phyloP scores from a whole-genome alignment of 2,329 filamentous ascomycete genomes.

The Colletotrichum liriopes region DNA sequence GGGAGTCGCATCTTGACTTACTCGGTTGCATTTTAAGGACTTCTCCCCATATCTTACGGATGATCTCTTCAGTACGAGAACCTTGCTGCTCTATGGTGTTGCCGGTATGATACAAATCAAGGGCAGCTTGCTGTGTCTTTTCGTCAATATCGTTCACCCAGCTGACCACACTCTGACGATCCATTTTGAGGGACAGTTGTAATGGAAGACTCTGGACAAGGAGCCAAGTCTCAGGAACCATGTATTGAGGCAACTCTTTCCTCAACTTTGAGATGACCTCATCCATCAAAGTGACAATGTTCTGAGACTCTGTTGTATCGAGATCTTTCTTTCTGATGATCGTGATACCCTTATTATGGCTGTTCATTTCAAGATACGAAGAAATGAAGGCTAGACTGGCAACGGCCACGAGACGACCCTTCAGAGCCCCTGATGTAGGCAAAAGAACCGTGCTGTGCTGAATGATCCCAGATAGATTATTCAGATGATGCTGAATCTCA shows the following conservation, averaged over 20 bases:
- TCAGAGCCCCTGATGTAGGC: background rate
- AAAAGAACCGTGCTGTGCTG: slow-evolving; percentile 19
- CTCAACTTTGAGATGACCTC: background rate
- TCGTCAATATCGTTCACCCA: slow-evolving; percentile 27
- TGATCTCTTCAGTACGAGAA: slow-evolving; percentile 4
- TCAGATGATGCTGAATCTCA: slow-evolving; percentile 35
- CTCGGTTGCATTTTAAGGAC: slow-evolving; percentile 54
- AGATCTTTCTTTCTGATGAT: background rate
- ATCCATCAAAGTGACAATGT: background rate
- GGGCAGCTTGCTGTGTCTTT: background rate
- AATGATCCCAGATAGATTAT: background rate
- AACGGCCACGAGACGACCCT: slow-evolving; percentile 24
- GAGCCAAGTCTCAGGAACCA: slow-evolving; percentile 45
- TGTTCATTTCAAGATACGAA: no score
- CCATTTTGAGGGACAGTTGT: slow-evolving; percentile 44
- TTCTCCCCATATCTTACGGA: slow-evolving; percentile 52
- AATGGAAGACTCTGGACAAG: slow-evolving; percentile 43
- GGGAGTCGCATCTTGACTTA: background rate
- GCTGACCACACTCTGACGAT: slow-evolving; percentile 30
- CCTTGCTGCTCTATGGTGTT: background rate
- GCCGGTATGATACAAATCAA: background rate
- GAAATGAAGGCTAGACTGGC: slow-evolving; percentile 1
- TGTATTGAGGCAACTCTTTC: slow-evolving; percentile 43
- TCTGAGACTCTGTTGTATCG: background rate
- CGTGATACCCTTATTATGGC: background rate